Evolutionary conservation across 1,284 basidiomycete species (phyloP).

Genomic region (Puccinia coronata): DNA sequence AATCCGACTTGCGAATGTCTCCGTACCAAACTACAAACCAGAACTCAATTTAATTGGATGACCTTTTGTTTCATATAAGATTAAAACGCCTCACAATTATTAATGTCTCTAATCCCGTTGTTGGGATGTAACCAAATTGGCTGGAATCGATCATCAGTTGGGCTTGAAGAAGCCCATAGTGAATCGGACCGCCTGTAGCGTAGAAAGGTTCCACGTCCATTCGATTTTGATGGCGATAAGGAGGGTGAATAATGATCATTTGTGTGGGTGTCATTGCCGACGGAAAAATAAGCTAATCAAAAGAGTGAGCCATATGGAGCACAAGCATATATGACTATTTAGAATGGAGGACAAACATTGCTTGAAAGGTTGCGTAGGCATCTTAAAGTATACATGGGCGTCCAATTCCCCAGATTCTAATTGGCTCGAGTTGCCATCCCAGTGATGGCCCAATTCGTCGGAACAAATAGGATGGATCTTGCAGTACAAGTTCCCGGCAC

Average conservation of each 20-base stretch:
- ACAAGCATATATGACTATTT: background rate
- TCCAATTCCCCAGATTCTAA: conserved; percentile 52
- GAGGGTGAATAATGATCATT: background rate
- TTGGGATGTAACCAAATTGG: conserved; percentile 51
- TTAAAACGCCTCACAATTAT: conserved; percentile 53
- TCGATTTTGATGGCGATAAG: background rate
- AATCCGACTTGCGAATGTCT: conserved; percentile 54
- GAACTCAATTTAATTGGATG: background rate
- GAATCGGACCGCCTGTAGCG: conserved; percentile 56
- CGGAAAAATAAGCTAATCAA: background rate
- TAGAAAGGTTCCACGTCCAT: conserved; percentile 54
- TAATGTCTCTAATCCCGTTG: conserved; percentile 55
- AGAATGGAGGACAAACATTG: conserved; percentile 22
- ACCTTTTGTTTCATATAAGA: background rate
- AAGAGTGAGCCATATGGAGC: background rate
- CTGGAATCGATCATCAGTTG: conserved; percentile 28
- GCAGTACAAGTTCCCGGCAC: conserved; percentile 57
- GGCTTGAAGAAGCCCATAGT: conserved; percentile 50
- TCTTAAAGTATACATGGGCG: conserved; percentile 51
- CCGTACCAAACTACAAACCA: conserved; percentile 50
- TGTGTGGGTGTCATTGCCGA: background rate
- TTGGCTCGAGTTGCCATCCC: background rate
- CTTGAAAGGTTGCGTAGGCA: conserved; percentile 51
- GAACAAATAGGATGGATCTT: conserved; percentile 56
- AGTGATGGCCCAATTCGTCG: conserved; percentile 48